phyloP scores from a whole-genome alignment of 148 eudicot species.

The Oxyria digyna region DNA sequence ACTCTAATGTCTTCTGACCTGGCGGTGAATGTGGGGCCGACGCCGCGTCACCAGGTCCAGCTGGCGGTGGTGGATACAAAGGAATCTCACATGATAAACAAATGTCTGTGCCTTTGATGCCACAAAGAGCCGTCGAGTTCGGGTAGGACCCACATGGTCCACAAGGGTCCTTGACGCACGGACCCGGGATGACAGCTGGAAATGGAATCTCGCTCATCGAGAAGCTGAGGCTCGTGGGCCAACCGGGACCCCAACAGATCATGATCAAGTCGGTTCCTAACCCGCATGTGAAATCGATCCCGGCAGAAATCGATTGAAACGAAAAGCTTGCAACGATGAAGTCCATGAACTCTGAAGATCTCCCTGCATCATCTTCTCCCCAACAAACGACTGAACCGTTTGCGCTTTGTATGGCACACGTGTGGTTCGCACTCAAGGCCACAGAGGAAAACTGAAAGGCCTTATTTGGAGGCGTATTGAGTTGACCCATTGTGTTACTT shows the following conservation, averaged over 20 bases:
- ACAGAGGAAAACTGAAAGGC: constrained; percentile 24
- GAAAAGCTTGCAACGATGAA: constrained; percentile 15
- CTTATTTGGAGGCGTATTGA: constrained; percentile 20
- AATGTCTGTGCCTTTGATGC: constrained; percentile 21
- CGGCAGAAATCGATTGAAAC: constrained; percentile 32
- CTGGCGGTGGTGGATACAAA: constrained; percentile 16
- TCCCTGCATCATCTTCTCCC: constrained; percentile 24
- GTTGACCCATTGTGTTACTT: constrained; percentile 29
- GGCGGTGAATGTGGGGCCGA: background rate
- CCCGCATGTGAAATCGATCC: constrained; percentile 41
- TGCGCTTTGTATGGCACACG: constrained; percentile 29
- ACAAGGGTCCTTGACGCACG: constrained; percentile 31
- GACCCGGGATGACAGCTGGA: constrained; percentile 35
- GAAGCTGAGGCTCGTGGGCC: constrained; percentile 18
- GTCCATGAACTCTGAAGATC: background rate
- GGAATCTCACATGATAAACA: constrained; percentile 31
- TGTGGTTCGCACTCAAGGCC: constrained; percentile 38
- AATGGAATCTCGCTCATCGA: constrained; percentile 16
- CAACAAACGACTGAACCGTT: constrained; percentile 39
- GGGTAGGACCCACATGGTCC: constrained; percentile 30
- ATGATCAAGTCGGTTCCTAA: constrained; percentile 26
- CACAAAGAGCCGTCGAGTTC: constrained; percentile 31
- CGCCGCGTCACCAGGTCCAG: background rate
- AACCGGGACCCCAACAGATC: constrained; percentile 49
- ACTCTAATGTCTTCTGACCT: background rate